Evolutionary conservation across 176 grass and related monocot genomes (phyloP).

Genomic region (Sorghum bicolor): DNA sequence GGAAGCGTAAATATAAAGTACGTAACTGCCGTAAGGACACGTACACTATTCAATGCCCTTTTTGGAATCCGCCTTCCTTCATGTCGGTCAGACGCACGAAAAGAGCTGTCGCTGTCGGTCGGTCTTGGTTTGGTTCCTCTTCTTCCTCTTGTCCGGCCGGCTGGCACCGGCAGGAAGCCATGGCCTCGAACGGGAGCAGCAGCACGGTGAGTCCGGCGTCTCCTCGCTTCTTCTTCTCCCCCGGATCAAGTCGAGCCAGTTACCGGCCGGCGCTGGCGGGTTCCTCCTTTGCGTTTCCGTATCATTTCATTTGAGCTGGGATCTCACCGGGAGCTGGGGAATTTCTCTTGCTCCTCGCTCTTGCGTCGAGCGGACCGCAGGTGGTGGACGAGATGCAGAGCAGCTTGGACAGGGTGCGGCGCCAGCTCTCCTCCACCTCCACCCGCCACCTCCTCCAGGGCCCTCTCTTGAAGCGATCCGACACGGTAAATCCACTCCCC

Average conservation of each 20-base stretch:
- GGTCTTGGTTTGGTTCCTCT: background rate
- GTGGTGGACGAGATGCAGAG: slow-evolving; percentile 61
- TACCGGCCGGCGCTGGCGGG: background rate
- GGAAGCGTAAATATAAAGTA: background rate
- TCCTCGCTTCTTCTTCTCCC: background rate
- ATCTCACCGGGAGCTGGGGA: slow-evolving; percentile 9
- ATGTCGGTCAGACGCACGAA: background rate
- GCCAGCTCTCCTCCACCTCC: slow-evolving; percentile 69
- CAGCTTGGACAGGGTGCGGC: slow-evolving; percentile 85
- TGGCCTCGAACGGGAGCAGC: slow-evolving; percentile 50
- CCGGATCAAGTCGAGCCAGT: background rate
- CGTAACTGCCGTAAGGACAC: rapidly evolving
- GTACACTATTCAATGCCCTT: rapidly evolving
- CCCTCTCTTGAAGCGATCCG: slow-evolving; percentile 83
- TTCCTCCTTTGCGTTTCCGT: background rate
- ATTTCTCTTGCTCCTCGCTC: slow-evolving; percentile 13
- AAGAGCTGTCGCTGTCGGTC: background rate
- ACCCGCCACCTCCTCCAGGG: slow-evolving; percentile 79
- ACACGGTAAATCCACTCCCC: slow-evolving; percentile 39
- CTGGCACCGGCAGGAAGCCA: background rate
- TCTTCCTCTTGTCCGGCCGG: slow-evolving; percentile 14
- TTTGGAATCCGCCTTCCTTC: background rate
- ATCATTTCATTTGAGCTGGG: background rate
- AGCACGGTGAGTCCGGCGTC: slow-evolving; percentile 44
- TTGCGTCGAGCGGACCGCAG: slow-evolving; percentile 14